Percentiles rank a stretch among this genome's conserved stretches.
Evolutionary conservation across 257 asterid species (phyloP).

Genomic region (Gardenia jasminoides): DNA sequence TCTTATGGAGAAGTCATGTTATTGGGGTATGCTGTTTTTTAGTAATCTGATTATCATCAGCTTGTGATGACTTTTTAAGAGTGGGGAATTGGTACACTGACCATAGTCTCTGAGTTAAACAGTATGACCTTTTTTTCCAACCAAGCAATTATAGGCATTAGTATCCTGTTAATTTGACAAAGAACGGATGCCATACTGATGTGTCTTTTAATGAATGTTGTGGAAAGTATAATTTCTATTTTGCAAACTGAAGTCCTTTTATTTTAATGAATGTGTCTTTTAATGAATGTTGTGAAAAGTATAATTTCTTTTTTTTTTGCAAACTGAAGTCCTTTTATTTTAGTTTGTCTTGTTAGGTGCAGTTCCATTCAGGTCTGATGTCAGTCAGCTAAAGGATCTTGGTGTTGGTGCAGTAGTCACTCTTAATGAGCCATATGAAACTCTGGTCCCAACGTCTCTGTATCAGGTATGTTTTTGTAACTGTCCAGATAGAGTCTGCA

Average conservation of each 20-base stretch:
- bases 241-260: slow-evolving; percentile 11
- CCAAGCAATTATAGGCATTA: not conserved
- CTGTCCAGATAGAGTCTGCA: not conserved
- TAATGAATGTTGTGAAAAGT: not conserved
- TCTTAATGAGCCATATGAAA: slow-evolving; percentile 60
- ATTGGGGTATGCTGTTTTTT: not conserved
- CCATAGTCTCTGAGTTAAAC: not conserved
- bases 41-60: not conserved
- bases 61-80: not conserved
- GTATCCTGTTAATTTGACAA: not conserved
- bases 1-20: not conserved
- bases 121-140: not conserved
- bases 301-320: not conserved
- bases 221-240: not conserved
- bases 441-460: slow-evolving; percentile 50
- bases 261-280: slow-evolving; percentile 32
- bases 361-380: slow-evolving; percentile 62
- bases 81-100: not conserved
- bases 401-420: slow-evolving; percentile 58
- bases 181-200: not conserved
- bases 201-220: not conserved
- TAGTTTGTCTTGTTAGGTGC: slow-evolving; percentile 64
- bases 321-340: slow-evolving; percentile 16
- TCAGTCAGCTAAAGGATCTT: slow-evolving; percentile 40
- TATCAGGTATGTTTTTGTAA: slow-evolving; percentile 38